A percentile compares a stretch with the other conserved stretches of the same genome.
phyloP scores from a whole-genome alignment of 306 rosid genomes.

The Luffa acutangula region DNA sequence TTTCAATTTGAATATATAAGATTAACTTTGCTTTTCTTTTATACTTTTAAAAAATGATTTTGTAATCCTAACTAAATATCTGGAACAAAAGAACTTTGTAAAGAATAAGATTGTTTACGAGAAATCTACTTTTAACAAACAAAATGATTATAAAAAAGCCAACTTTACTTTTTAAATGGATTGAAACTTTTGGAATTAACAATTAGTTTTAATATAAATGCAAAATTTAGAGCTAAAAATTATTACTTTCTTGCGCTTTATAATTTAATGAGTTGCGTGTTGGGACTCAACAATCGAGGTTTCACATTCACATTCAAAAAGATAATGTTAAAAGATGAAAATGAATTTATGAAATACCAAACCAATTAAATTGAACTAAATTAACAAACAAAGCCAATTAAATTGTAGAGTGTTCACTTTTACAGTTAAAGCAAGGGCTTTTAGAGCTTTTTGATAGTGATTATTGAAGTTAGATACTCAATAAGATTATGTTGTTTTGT shows the following conservation, averaged over 20 bases:
- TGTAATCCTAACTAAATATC: not conserved
- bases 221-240: not conserved
- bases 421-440: not conserved
- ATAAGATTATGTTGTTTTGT: not conserved
- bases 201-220: not conserved
- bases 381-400: not conserved
- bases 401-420: not conserved
- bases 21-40: not conserved
- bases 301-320: not conserved
- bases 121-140: not conserved
- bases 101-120: not conserved
- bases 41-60: not conserved
- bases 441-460: not conserved
- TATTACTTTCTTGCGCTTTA: not conserved
- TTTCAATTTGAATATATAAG: not conserved
- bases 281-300: not conserved
- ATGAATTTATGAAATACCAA: not conserved
- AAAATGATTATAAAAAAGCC: not conserved
- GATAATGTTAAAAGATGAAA: not conserved
- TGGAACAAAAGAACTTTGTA: not conserved
- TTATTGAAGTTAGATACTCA: constrained; percentile 7
- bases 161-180: not conserved
- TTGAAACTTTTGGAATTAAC: not conserved
- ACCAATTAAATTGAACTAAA: not conserved
- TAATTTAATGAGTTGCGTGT: not conserved